Conservation (phyloP, 768 basidiomycete genomes). For the Galerina marginata region DNA sequence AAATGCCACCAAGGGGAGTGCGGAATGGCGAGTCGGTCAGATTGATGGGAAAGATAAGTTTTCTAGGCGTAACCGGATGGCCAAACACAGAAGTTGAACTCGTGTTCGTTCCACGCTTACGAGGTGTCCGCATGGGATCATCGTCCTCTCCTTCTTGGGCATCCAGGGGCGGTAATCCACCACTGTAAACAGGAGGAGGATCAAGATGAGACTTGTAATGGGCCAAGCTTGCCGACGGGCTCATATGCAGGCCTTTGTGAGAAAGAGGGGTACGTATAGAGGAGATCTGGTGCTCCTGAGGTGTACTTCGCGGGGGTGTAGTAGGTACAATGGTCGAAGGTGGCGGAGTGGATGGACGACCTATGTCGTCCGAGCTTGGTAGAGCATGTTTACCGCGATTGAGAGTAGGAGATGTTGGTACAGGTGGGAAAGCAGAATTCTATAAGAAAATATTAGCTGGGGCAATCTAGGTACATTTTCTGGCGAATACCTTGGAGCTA, state of each 20-base stretch:
- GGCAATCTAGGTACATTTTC: not conserved
- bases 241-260: slow-evolving; percentile 72
- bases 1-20: slow-evolving; percentile 30
- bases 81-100: slow-evolving; percentile 25
- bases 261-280: slow-evolving; percentile 71
- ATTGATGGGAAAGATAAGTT: slow-evolving; percentile 39
- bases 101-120: slow-evolving; percentile 34
- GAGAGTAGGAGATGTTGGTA: slow-evolving; percentile 53
- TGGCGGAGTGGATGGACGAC: slow-evolving; percentile 34
- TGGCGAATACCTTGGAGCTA: slow-evolving; percentile 29
- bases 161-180: slow-evolving; percentile 27
- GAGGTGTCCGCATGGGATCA: slow-evolving; percentile 45
- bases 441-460: slow-evolving; percentile 20
- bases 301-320: slow-evolving; percentile 39
- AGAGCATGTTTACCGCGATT: slow-evolving; percentile 31
- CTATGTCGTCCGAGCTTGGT: slow-evolving; percentile 21
- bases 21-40: slow-evolving; percentile 46
- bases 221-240: slow-evolving; percentile 65
- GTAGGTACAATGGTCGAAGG: slow-evolving; percentile 38
- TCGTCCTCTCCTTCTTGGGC: slow-evolving; percentile 26
- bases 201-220: slow-evolving; percentile 75
- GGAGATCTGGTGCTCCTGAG: slow-evolving; percentile 48
- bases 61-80: slow-evolving; percentile 44
- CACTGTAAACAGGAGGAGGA: slow-evolving; percentile 54
- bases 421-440: slow-evolving; percentile 45